Evolutionary conservation across 2,329 filamentous ascomycete genomes (phyloP).

Genomic region (Colletotrichum nymphaeae): DNA sequence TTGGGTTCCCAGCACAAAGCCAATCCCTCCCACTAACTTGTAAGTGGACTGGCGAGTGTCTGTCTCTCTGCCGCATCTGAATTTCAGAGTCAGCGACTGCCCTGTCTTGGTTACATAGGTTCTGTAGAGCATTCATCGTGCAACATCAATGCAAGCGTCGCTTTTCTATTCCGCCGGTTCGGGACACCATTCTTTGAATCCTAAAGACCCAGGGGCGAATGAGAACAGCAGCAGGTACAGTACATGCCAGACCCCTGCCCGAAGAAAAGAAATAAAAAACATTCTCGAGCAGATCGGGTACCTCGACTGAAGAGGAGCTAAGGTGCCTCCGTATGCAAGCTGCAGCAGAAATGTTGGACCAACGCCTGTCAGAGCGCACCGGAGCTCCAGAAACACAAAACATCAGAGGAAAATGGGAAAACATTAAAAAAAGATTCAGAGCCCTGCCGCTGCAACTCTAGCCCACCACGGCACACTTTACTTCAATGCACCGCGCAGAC

Average conservation of each 20-base stretch:
- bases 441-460: conserved; percentile 9
- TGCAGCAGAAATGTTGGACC: conserved; percentile 22
- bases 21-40: conserved; percentile 7
- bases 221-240: not conserved
- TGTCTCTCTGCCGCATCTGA: not conserved
- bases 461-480: not conserved
- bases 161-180: not conserved
- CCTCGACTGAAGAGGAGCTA: conserved; percentile 24
- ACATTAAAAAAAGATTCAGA: conserved; percentile 1
- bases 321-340: conserved; percentile 15
- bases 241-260: conserved; percentile 3
- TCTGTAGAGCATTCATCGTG: not conserved
- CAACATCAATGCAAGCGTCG: conserved; percentile 12
- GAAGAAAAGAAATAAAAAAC: not conserved
- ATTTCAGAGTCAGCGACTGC: not conserved
- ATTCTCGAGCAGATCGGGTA: conserved; percentile 16
- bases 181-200: not conserved
- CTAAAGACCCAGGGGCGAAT: too few relatives aligned
- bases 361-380: conserved; percentile 28
- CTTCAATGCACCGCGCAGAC: conserved; percentile 19
- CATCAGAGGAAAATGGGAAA: conserved; percentile 4
- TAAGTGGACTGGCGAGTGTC: not conserved
- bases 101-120: not conserved
- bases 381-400: conserved; percentile 22
- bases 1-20: conserved; percentile 15